A percentile compares a stretch with the other conserved stretches of the same genome.
Conservation (phyloP, 176 grass and related monocot genomes). For the Triticum aestivum region IWGSC_CS_RefSeq_v2.1 NC_057801.1:671513332-671513831, state of each 20-base stretch:
- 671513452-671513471: slow-evolving; percentile 67
- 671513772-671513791: slow-evolving; percentile 53
- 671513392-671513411: slow-evolving; percentile 54
- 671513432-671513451: slow-evolving; percentile 59
- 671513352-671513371: slow-evolving; percentile 53
- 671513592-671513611: not conserved
- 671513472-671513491: slow-evolving; percentile 55
- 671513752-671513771: slow-evolving; percentile 67
- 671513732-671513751: slow-evolving; percentile 74
- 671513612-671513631: slow-evolving; percentile 13
- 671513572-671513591: not conserved
- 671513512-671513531: slow-evolving; percentile 55
- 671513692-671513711: slow-evolving; percentile 62
- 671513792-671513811: slow-evolving; percentile 51
- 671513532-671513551: slow-evolving; percentile 67
- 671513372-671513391: slow-evolving; percentile 74
- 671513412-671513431: slow-evolving; percentile 81
- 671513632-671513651: slow-evolving; percentile 60
- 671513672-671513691: slow-evolving; percentile 7
- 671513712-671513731: slow-evolving; percentile 64
- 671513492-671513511: slow-evolving; percentile 66
- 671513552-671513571: slow-evolving; percentile 83
- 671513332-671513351: slow-evolving; percentile 53
- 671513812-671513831: slow-evolving; percentile 89
- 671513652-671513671: slow-evolving; percentile 15